Evolutionary conservation across 2,329 filamentous ascomycete genomes (phyloP), one percentile per base, ranked within the genome.

Genomic region (Diaporthe vexans): DNA sequence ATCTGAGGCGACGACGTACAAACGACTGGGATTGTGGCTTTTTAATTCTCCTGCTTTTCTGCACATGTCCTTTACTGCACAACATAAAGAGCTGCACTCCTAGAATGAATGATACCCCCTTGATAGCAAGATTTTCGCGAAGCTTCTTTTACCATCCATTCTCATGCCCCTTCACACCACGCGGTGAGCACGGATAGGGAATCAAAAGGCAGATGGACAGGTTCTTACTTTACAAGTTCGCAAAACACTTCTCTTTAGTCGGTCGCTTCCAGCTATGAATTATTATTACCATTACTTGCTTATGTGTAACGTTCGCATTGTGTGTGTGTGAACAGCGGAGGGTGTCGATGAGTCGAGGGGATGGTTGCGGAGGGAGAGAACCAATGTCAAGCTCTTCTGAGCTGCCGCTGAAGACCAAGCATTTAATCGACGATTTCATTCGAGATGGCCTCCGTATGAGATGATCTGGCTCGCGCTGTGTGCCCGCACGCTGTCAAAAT

Each of bases 21-120:
- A 56, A 37, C 56, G 46, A 59, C 56, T 69, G 54, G n/a, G 33
- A 69, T 33, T 37, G 37, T n/a, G 63, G 61, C 37, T 46, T 48
- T 48, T 70, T 54, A 24, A 9, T 71, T 72, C 51, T 48, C 19
- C 72, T 61, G 24, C 43, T 58, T 37, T 72, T 58, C 21, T 58
- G 65, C 29, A 54, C 26, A 54, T 33, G 63, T 73, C 24, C 43
- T 67, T 51, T 46, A 52, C 26, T 65, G 29, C 33, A 68, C 37
- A 54, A 65, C 54, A 65, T 63, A 40, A 69, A 69, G 33, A 71
- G 72, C 73, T 67, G 61, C 59, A 73, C 61, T 59, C 74, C 76
- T 79, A 79, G 78, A 79, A 78, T 79, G 78, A 79, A 78, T 79
- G 77, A 79, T 79, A 79, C 78, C 78, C 78, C 74, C 26, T 73